Conservation (phyloP, 108 stramenopile genomes). For the Cyclotella choctawhatcheeana region DNA sequence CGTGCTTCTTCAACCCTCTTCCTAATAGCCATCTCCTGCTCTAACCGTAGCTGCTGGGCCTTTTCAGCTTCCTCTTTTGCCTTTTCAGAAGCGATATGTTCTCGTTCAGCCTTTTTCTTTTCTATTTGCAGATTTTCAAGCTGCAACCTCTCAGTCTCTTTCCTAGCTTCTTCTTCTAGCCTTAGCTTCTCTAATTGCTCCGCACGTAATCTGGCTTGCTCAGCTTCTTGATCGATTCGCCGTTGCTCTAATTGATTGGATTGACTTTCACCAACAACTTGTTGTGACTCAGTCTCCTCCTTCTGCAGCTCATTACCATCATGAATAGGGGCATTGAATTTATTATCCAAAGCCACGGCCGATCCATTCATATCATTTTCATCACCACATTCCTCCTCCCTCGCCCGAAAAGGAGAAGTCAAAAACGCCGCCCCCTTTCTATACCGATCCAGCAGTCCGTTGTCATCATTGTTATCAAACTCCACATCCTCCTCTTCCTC, state of each 20-base stretch:
- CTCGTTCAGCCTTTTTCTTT: neutral
- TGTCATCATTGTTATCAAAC: constrained; percentile 16
- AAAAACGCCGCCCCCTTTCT: constrained; percentile 30
- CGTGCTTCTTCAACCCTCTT: constrained; percentile 12
- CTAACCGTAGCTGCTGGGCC: neutral
- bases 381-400: constrained; percentile 9
- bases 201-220: neutral
- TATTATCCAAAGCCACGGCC: neutral
- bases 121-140: neutral
- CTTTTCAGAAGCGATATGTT: too few relatives aligned
- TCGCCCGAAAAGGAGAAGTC: constrained; percentile 22
- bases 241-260: neutral
- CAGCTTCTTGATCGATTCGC: constrained; percentile 18
- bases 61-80: neutral
- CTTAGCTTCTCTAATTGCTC: neutral
- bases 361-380: constrained; percentile 5
- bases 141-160: constrained; percentile 3
- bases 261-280: too few relatives aligned
- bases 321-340: neutral
- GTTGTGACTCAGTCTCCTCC: too few relatives aligned
- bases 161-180: neutral
- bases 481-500: constrained; percentile 8
- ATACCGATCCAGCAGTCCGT: constrained; percentile 27
- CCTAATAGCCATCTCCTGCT: too few relatives aligned
- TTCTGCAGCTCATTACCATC: neutral